These are phyloP conservation scores for Saccharomycopsis hybrid DNA, from an alignment of 1,139 yeast species.

Conservation along the genomic window DNA sequence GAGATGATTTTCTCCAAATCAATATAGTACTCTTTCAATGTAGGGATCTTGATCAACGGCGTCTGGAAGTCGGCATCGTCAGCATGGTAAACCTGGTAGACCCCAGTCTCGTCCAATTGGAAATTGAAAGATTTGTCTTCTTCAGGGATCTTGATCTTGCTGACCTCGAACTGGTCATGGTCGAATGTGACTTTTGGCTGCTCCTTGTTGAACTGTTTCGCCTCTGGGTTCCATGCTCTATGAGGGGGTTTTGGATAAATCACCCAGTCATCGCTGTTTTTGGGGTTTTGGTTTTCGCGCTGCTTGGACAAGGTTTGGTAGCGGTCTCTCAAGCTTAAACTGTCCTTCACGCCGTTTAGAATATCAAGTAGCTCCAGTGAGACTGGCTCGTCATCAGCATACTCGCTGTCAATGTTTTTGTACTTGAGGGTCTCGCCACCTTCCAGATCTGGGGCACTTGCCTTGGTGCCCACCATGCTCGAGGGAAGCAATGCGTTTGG, in stretches of 20 bases:
- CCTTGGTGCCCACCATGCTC: not conserved
- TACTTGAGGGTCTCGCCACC: not conserved
- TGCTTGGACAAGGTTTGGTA: constrained; percentile 71
- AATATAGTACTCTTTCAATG: constrained; percentile 72
- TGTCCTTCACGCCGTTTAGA: constrained; percentile 61
- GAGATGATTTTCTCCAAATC: constrained; percentile 69
- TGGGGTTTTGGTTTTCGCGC: constrained; percentile 72
- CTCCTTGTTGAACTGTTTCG: constrained; percentile 44
- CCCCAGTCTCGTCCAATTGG: constrained; percentile 53
- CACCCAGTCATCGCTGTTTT: constrained; percentile 60
- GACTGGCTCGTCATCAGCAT: constrained; percentile 33
- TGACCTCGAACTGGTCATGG: constrained; percentile 53
- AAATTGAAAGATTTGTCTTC: constrained; percentile 40
- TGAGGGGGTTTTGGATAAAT: constrained; percentile 93
- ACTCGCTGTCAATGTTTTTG: constrained; percentile 14
- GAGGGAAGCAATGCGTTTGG: not conserved
- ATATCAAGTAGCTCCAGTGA: constrained; percentile 65
- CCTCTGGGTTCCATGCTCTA: constrained; percentile 78
- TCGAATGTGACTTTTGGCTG: constrained; percentile 32
- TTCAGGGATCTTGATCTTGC: constrained; percentile 60
- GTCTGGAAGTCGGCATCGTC: constrained; percentile 26
- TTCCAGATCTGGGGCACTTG: no score
- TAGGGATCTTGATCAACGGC: constrained; percentile 58
- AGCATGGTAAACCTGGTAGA: constrained; percentile 53
- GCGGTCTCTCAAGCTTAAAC: constrained; percentile 70